Evolutionary conservation across 805 yeast genomes (phyloP).

Genomic region (Kodamaea hsintzibuensis): DNA sequence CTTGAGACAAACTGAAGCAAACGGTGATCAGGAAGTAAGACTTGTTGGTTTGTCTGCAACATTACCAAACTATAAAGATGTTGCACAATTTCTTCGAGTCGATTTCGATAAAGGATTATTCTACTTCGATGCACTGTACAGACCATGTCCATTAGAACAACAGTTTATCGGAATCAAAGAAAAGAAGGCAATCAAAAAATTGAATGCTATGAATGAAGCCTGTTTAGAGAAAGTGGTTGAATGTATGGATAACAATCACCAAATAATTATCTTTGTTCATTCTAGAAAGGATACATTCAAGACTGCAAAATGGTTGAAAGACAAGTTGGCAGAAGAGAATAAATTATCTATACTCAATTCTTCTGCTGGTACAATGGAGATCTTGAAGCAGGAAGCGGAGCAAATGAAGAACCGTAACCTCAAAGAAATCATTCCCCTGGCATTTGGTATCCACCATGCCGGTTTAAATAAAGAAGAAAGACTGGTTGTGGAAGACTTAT

Average conservation of each 20-base stretch:
- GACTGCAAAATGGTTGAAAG: slow-evolving; percentile 74
- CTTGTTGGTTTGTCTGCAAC: slow-evolving; percentile 91
- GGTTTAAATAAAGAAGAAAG: slow-evolving; percentile 77
- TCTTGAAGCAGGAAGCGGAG: slow-evolving; percentile 64
- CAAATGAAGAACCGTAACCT: slow-evolving; percentile 53
- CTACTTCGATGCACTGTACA: slow-evolving; percentile 75
- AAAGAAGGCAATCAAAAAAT: slow-evolving; percentile 71
- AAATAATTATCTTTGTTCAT: slow-evolving; percentile 88
- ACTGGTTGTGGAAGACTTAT: slow-evolving; percentile 76
- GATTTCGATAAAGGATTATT: slow-evolving; percentile 59
- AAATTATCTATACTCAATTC: slow-evolving; percentile 19
- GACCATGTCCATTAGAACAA: slow-evolving; percentile 93
- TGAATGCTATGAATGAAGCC: slow-evolving; percentile 85
- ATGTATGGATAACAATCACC: slow-evolving; percentile 60
- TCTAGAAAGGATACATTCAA: slow-evolving; percentile 88
- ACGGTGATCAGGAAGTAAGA: slow-evolving; percentile 53
- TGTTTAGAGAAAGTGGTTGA: slow-evolving; percentile 76
- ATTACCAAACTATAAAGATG: slow-evolving; percentile 84
- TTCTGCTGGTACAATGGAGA: slow-evolving; percentile 53
- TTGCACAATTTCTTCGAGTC: slow-evolving; percentile 77
- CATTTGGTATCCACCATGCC: slow-evolving; percentile 92
- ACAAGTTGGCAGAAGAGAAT: slow-evolving; percentile 57
- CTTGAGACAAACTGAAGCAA: slow-evolving; percentile 32
- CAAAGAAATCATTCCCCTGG: slow-evolving; percentile 61
- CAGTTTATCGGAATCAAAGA: slow-evolving; percentile 88